Evolutionary conservation across 768 basidiomycete genomes (phyloP).

Genomic region (Tubosaeta sp.): DNA sequence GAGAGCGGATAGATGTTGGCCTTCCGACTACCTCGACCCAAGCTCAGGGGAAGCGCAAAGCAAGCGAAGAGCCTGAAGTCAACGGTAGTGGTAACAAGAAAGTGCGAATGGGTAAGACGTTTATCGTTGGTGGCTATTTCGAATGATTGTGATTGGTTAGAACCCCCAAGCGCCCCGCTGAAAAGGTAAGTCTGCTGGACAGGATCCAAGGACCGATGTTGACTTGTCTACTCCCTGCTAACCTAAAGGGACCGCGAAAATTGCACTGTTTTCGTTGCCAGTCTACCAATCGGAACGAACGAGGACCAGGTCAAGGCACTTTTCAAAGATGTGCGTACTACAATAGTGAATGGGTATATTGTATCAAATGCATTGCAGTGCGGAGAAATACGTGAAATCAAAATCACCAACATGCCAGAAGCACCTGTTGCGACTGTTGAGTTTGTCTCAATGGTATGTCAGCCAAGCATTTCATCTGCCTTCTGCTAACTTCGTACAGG

Average conservation of each 20-base stretch:
- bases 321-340: conserved; percentile 76
- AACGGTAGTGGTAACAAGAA: conserved; percentile 57
- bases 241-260: conserved; percentile 86
- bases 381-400: conserved; percentile 80
- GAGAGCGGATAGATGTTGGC: conserved; percentile 42
- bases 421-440: conserved; percentile 82
- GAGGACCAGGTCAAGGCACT: conserved; percentile 67
- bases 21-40: conserved; percentile 29
- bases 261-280: conserved; percentile 82
- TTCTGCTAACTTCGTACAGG: conserved; percentile 38
- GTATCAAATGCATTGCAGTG: conserved; percentile 50
- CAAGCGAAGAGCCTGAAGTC: conserved; percentile 43
- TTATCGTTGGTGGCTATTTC: not conserved
- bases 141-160: conserved; percentile 23
- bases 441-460: conserved; percentile 56
- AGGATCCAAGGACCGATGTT: not conserved
- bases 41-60: conserved; percentile 56
- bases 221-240: not conserved
- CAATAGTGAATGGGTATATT: not conserved
- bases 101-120: conserved; percentile 47
- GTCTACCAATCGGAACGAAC: conserved; percentile 50
- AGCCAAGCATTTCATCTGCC: not conserved
- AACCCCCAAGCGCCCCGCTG: conserved; percentile 43
- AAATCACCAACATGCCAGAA: conserved; percentile 59
- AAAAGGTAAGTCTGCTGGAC: conserved; percentile 47